These are phyloP conservation scores for Vigna radiata DNA, from an alignment of 306 rosid genomes.

Conservation along the genomic window DNA sequence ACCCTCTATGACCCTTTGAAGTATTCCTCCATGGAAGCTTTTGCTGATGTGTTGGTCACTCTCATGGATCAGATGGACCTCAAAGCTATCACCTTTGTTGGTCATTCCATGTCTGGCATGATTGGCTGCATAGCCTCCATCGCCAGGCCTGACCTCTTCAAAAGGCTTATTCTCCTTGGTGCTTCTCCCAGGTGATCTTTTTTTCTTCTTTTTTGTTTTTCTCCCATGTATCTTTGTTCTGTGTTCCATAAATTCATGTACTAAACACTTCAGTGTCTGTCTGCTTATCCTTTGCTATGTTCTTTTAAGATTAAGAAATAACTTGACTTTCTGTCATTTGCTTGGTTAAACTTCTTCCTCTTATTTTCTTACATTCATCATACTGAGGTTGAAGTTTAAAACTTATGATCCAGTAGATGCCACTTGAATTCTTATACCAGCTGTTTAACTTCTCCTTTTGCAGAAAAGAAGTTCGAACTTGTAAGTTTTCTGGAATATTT, in stretches of 20 bases:
- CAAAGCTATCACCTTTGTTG: conserved; percentile 59
- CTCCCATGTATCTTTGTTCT: background rate
- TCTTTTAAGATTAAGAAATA: background rate
- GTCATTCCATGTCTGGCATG: conserved; percentile 98
- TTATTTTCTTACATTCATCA: too few species aligned
- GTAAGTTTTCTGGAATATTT: background rate
- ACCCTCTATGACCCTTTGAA: conserved; percentile 62
- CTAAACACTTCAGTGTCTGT: too few species aligned
- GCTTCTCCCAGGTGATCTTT: conserved; percentile 84
- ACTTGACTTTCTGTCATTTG: background rate
- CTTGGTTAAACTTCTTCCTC: background rate
- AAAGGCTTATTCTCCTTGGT: conserved; percentile 69
- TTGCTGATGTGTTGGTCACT: conserved; percentile 66
- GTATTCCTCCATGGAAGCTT: conserved; percentile 62
- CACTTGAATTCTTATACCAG: too few species aligned
- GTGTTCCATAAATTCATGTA: too few species aligned
- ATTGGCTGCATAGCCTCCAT: conserved; percentile 90
- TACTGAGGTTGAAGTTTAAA: too few species aligned
- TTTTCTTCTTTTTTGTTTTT: too few species aligned
- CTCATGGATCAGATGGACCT: conserved; percentile 65
- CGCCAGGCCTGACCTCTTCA: conserved; percentile 78
- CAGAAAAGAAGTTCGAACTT: background rate
- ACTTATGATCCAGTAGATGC: too few species aligned
- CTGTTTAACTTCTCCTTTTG: background rate
- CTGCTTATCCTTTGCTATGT: background rate